These are phyloP conservation scores for Fraxinus paxiana DNA, from an alignment of 305 asterid species.

Conservation along the genomic window DNA sequence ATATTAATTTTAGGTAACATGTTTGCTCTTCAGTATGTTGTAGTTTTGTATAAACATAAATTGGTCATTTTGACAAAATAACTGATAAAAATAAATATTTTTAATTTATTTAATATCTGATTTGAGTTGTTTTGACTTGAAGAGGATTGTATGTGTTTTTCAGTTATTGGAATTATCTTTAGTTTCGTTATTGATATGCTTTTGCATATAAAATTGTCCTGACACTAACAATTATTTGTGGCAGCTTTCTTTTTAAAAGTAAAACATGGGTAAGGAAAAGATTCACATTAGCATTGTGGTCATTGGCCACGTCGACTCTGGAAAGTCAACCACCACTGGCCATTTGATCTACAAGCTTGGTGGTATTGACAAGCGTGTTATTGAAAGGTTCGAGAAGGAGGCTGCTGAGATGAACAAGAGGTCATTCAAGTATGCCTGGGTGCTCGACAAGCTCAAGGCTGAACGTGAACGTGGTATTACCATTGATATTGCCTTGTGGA, in stretches of 20 bases:
- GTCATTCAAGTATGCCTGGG: conserved; percentile 92
- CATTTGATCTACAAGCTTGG: conserved; percentile 86
- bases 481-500: conserved; percentile 66
- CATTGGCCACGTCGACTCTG: conserved; percentile 75
- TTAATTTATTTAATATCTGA: background rate
- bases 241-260: background rate
- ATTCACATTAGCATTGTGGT: conserved; percentile 73
- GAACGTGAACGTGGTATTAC: conserved; percentile 81
- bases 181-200: background rate
- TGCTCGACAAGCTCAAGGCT: conserved; percentile 76
- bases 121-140: background rate
- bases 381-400: conserved; percentile 84
- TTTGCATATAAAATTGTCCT: background rate
- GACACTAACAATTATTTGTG: background rate
- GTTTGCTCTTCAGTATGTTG: no score
- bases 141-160: background rate
- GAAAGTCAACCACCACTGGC: conserved; percentile 70
- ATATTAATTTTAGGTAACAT: no score
- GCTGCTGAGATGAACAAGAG: conserved; percentile 97
- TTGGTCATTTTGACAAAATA: background rate
- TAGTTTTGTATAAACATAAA: background rate
- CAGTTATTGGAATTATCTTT: background rate
- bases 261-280: conserved; percentile 68
- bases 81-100: background rate
- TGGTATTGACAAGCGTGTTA: conserved; percentile 89